Evolutionary conservation across 2,329 filamentous ascomycete species (phyloP), one percentile per base, ranked within the genome.

Genomic region (Septoria linicola): DNA sequence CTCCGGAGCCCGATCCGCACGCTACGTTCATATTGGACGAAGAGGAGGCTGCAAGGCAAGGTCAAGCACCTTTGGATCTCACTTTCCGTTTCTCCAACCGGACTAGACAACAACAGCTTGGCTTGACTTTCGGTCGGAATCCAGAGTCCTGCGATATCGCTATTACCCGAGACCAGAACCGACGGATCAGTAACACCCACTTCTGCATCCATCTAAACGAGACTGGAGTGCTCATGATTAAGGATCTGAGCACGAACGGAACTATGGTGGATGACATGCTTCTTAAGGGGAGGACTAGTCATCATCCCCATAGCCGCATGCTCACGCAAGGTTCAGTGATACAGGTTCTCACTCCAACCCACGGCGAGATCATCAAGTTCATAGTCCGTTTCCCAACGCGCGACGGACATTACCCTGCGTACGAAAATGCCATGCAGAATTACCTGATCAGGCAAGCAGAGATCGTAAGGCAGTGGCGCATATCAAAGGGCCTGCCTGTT

Each of bases 231-330:
- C 79, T 96, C 58, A 96, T 99, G 89, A 75, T 97, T 10, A 85
- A 96, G 68, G 93, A 99, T 66, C 81, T 84, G 66, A 97, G 93
- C 0, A 96, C 90, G n/a, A 99, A 97, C 64, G 93, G 93, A 21
- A 97, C 93, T 3, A 77, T 89, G 53, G 89, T 97, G 50, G 91
- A 97, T 70, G 78, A 81, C 19, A 74, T 76, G 14, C 74, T 89
- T 30, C 76, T 99, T 13, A 78, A 73, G 51, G 72, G 77, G 50
- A 83, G 79, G 60, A 56, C 69, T 62, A 52, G 72, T 68, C 32
- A 55, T 45, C 35, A 59, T 54, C 30, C 74, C 66, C 56, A 76
- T 60, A 79, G 75, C 17, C 76, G 86, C 55, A 89, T 88, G 70
- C 77, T 95, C 32, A 80, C 76, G 37, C 84, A 83, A 42, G 88